Conservation (phyloP, 345 rosid genomes). For the Salix arbutifolia region DNA sequence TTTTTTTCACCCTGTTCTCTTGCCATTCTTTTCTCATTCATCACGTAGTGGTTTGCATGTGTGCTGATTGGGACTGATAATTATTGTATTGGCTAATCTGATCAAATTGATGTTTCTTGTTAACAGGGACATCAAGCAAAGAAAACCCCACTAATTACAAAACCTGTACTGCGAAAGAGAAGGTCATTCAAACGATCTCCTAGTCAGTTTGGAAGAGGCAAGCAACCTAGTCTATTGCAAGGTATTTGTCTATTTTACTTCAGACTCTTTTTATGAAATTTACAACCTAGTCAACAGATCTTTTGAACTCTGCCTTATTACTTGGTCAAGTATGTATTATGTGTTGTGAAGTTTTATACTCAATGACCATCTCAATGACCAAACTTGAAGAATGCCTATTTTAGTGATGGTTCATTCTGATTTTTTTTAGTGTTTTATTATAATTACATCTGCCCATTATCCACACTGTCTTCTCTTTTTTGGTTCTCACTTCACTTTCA, state of each 20-base stretch:
- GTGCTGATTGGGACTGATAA: background rate
- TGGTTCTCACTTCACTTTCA: background rate
- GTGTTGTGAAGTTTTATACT: background rate
- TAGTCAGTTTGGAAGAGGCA: slow-evolving; percentile 70
- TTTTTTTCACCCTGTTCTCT: background rate
- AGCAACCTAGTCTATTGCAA: slow-evolving; percentile 46
- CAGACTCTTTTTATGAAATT: background rate
- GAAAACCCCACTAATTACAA: slow-evolving; percentile 54
- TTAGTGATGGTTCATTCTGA: background rate
- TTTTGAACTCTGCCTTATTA: background rate
- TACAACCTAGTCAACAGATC: background rate
- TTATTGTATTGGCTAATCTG: background rate
- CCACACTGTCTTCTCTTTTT: background rate
- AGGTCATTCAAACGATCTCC: slow-evolving; percentile 74
- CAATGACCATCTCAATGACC: background rate
- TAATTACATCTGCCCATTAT: background rate
- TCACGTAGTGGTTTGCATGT: background rate
- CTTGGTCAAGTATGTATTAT: background rate
- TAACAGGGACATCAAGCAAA: slow-evolving; percentile 57
- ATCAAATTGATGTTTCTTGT: slow-evolving; percentile 8
- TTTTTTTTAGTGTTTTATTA: background rate
- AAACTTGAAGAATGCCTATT: background rate
- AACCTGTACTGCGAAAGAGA: slow-evolving; percentile 63
- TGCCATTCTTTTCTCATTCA: background rate
- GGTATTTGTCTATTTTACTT: slow-evolving; percentile 36